A percentile compares a stretch with the other conserved stretches of the same genome.
Conservation (phyloP, 2,329 filamentous ascomycete species). For the Alternaria viburni region DNA sequence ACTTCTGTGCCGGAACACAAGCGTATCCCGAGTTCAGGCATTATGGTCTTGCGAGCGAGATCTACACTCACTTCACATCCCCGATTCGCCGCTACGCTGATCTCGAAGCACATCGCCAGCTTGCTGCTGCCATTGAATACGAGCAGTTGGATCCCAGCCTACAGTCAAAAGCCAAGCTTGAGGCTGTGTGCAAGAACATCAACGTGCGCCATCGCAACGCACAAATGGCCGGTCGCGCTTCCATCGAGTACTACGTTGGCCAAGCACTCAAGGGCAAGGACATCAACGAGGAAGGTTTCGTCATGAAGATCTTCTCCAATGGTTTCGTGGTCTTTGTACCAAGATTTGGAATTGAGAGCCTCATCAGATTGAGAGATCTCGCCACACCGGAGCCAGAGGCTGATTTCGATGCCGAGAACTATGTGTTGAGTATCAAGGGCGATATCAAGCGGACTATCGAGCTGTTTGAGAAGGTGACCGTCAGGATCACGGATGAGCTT, state of each 20-base stretch:
- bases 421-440: constrained; percentile 69
- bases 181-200: constrained; percentile 97
- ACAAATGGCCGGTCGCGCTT: constrained; percentile 91
- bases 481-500: constrained; percentile 89
- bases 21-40: constrained; percentile 94
- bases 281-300: constrained; percentile 86
- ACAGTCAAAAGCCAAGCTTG: constrained; percentile 81
- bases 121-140: constrained; percentile 94
- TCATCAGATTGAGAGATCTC: constrained; percentile 86
- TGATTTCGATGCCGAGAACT: constrained; percentile 84
- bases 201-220: constrained; percentile 97
- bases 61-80: constrained; percentile 98
- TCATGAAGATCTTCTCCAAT: constrained; percentile 97
- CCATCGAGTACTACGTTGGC: constrained; percentile 96
- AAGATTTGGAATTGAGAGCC: constrained; percentile 90
- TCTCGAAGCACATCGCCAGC: constrained; percentile 89
- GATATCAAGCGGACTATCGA: constrained; percentile 69
- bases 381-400: constrained; percentile 77
- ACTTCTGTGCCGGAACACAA: constrained; percentile 94
- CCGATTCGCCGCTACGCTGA: constrained; percentile 98
- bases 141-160: constrained; percentile 82
- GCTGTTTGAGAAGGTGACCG: constrained; percentile 89
- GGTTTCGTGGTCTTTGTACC: constrained; percentile 97
- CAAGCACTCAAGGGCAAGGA: constrained; percentile 84
- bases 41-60: constrained; percentile 93